These are phyloP conservation scores for Gossypium bickii DNA, from an alignment of 345 rosid genomes.

Conservation along the genomic window DNA sequence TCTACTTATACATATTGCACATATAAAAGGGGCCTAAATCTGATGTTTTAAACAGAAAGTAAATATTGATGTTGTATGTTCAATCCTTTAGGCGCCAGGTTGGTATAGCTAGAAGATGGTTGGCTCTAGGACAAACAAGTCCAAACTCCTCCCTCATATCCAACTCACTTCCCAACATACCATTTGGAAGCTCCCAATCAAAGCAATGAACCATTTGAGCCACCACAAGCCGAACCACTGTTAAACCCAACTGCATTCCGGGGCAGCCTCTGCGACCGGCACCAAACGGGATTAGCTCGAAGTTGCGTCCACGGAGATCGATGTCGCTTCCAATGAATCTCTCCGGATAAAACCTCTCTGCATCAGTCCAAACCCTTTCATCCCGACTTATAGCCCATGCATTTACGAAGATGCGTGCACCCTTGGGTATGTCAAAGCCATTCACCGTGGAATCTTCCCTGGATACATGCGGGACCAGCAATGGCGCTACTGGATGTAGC, in stretches of 20 bases:
- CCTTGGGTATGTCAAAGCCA: neutral
- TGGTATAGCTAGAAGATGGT: conserved; percentile 35
- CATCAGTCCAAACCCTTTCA: neutral
- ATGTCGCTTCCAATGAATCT: neutral
- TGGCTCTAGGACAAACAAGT: conserved; percentile 27
- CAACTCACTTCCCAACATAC: conserved; percentile 19
- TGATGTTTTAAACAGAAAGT: neutral
- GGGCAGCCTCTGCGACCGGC: neutral
- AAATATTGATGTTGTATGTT: neutral
- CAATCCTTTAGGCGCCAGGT: conserved; percentile 23
- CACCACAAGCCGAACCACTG: conserved; percentile 21
- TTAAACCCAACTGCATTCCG: conserved; percentile 23
- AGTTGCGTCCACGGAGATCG: neutral
- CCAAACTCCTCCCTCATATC: conserved; percentile 44
- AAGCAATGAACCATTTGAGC: conserved; percentile 54
- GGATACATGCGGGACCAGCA: neutral
- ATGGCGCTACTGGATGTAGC: neutral
- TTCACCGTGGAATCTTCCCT: neutral
- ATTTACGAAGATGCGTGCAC: neutral
- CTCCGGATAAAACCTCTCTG: neutral
- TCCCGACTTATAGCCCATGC: neutral
- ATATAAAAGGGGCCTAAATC: neutral
- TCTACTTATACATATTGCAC: too few relatives aligned
- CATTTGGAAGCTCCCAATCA: conserved; percentile 40
- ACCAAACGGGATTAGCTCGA: neutral